Base-by-base conservation (phyloP, 129 eudicot species). In the Helichrysum umbraculigerum region DNA sequence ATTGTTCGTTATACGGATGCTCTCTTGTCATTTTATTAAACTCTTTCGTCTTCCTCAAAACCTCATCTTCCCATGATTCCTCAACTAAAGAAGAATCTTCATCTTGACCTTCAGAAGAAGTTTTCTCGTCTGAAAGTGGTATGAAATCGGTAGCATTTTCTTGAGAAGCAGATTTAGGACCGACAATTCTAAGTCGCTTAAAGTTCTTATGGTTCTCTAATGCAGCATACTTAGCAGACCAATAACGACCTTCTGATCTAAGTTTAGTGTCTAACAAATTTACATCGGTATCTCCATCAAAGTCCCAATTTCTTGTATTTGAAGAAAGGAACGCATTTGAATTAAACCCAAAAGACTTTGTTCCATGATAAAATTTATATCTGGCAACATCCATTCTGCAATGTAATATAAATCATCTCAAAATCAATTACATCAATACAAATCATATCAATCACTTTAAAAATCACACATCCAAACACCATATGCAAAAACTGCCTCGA, bases 11-110 rank as follows among this genome's bases (percentile, higher is more conserved):
- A 62, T 85, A 87, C 3, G 99, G 97, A 28, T 80, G 87, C 74
- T 95, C 99, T 76, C 99, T 86, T 2, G 94, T 89, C 89, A 87
- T 71, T 78, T 69, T 95, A 76, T 95, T 95, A 60, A 87, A 91
- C 81, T 91, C 95, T 86, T 66, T 91, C 5, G 97, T 95, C 82
- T 89, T 89, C 30, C 97, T 76, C 51, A 91, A 75, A 47, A 95
- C 88, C 86, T 89, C 92, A 74, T 91, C 99, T 82, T 95, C 99
- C 99, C 97, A 89, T 19, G 99, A 95, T 81, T 95, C 99, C 79
- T 89, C 94, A 33, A 95, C 76, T 15, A 79, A 73, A 19, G 80
- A 62, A 20, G 72, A 63, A 74, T 81, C 81, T 21, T 68, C 70
- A 3, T 16, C 34, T 61, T 77, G 82, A 69, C 66, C 83, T 52